These are phyloP conservation scores for Triticum monococcum DNA, from an alignment of 176 grass and related monocot genomes.

Conservation along the genomic window DNA sequence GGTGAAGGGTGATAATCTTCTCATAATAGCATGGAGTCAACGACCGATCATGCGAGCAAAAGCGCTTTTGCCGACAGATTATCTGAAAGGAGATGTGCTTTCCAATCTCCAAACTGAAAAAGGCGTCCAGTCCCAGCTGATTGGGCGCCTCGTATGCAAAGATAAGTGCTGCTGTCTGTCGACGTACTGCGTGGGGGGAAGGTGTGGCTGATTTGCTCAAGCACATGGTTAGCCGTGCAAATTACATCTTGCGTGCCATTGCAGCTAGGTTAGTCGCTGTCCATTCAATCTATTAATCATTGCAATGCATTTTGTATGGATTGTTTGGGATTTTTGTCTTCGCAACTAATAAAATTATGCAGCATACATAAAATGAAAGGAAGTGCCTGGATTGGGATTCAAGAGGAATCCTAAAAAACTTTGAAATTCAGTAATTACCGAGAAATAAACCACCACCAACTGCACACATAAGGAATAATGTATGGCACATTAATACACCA, in stretches of 20 bases:
- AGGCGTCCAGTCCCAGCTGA: not conserved
- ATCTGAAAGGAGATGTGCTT: conserved; percentile 28
- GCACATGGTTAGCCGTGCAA: conserved; percentile 11
- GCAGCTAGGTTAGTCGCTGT: not conserved
- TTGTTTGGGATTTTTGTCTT: not conserved
- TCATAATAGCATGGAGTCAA: conserved; percentile 22
- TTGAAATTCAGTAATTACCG: not conserved
- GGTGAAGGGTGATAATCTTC: not conserved
- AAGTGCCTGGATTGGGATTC: not conserved
- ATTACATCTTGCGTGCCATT: conserved; percentile 1
- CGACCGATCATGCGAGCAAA: not conserved
- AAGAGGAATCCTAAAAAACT: not conserved
- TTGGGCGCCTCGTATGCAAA: conserved; percentile 5
- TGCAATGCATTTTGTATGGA: not conserved
- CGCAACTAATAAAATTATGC: not conserved
- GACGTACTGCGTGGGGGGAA: conserved; percentile 1
- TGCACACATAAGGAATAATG: not conserved
- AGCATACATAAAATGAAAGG: not conserved
- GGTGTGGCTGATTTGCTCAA: not conserved
- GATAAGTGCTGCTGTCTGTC: not conserved
- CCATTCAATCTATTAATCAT: conserved; percentile 12
- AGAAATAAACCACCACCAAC: not conserved
- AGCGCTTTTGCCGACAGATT: conserved; percentile 21
- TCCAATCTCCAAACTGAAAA: conserved; percentile 28
- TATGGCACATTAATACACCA: not conserved